phyloP scores from a whole-genome alignment of 306 rosid species.

The Psophocarpus tetragonolobus region DNA sequence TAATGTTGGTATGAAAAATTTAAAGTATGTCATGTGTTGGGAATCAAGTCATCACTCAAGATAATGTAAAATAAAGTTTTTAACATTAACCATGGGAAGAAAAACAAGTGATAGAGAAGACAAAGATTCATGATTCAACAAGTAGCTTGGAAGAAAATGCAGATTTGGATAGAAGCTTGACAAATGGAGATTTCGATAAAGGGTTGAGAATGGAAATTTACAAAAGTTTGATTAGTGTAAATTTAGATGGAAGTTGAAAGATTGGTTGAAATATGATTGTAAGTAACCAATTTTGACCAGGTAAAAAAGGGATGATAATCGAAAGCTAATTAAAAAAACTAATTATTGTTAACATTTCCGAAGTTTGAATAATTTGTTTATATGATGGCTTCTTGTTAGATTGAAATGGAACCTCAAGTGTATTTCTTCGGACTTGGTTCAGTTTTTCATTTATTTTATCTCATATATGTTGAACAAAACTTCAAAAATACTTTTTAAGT shows the following conservation, averaged over 20 bases:
- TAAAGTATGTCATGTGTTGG: not conserved
- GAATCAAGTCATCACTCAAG: not conserved
- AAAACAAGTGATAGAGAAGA: not conserved
- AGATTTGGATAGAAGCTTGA: not conserved
- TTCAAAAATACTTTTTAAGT: not conserved
- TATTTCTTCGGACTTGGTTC: not conserved
- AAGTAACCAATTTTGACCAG: not conserved
- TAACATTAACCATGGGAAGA: not conserved
- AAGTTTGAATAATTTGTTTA: not conserved
- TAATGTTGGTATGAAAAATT: not conserved
- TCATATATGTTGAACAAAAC: not conserved
- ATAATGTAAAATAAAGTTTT: not conserved
- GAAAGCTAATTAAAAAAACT: not conserved
- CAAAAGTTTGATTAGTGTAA: not conserved
- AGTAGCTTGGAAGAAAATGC: not conserved
- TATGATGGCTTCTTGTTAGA: not conserved
- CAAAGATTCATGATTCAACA: not conserved
- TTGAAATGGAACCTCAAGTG: not conserved
- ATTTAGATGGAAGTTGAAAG: not conserved
- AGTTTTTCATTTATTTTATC: not conserved
- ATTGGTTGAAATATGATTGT: not conserved
- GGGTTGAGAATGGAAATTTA: not conserved
- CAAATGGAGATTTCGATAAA: not conserved
- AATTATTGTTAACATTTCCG: not conserved
- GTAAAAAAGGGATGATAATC: not conserved